Evolutionary conservation across 2,329 filamentous ascomycete species (phyloP), one percentile per base, ranked within the genome.

Genomic region (Arthrobotrys megalospora): DNA sequence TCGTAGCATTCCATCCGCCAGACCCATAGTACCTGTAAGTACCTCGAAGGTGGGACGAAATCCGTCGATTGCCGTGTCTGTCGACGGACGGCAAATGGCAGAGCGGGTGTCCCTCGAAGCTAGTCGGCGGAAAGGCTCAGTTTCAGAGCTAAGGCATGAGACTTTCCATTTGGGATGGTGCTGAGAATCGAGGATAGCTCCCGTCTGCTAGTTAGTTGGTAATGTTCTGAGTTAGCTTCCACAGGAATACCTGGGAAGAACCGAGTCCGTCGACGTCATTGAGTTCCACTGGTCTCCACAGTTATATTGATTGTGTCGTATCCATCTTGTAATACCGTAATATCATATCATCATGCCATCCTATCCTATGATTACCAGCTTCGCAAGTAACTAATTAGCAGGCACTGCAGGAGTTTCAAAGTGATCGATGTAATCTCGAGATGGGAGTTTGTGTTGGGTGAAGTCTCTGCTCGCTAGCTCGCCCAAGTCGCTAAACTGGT

Each of bases 61-160:
- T 19, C 58, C 36, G 68, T 53, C 34, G 60, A 19, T 66, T 73
- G 48, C 69, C 38, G 47, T 66, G 50, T 73, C 43, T 50, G 24
- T 73, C 41, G 45, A 34, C 48, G 63, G 70, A 75, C 63, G 53
- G 45, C 53, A 36, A 62, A 68, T 55, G 70, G 70, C 70, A 67
- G 36, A 47, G 45, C 63, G 70, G 63, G 70, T 68, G 53, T 68
- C 64, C 70, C 63, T 75, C 60, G 53, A 47, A 16, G 52, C 63
- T 47, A 62, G 32, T 47, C n/a, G 3, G 12, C 41, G 32, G 41
- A 64, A 50, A 48, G 60, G 41, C 45, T 72, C 67, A 53, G 75
- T 78, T 72, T 72, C 67, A 78, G 38, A 78, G 67, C 75, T 72
- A 72, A 48, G 67, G 53, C 66, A 62, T 63, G 62, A 62, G 52